Conservation (phyloP, 306 rosid genomes). For the Begonia loranthoides region DNA sequence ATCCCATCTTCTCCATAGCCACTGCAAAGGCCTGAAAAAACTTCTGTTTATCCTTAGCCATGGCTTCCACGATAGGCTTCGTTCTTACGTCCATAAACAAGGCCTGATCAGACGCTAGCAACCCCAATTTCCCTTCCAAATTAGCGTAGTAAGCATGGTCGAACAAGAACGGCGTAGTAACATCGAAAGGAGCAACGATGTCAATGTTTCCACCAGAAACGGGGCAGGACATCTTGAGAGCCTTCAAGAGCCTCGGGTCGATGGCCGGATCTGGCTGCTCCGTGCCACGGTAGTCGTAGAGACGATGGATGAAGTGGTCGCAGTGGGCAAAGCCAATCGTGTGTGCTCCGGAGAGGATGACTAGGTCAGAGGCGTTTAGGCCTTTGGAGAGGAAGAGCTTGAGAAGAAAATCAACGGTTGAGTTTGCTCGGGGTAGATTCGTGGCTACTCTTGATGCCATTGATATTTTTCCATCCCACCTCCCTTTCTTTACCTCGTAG, state of each 20-base stretch:
- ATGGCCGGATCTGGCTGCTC: conserved; percentile 54
- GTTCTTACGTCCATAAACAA: conserved; percentile 52
- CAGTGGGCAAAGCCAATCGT: conserved; percentile 86
- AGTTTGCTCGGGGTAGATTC: conserved; percentile 70
- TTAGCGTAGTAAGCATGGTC: conserved; percentile 80
- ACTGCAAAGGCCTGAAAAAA: conserved; percentile 62
- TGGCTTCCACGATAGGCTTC: conserved; percentile 31
- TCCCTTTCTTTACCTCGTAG: conserved; percentile 72
- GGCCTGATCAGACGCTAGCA: conserved; percentile 74
- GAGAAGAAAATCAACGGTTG: conserved; percentile 60
- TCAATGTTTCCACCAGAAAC: conserved; percentile 48
- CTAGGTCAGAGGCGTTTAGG: conserved; percentile 44
- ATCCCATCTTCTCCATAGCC: conserved; percentile 82
- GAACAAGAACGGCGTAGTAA: conserved; percentile 64
- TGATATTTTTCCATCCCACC: conserved; percentile 90
- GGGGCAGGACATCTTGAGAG: conserved; percentile 71
- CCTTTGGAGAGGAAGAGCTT: conserved; percentile 74
- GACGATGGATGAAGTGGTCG: conserved; percentile 29
- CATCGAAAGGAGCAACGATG: conserved; percentile 74
- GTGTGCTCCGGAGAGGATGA: conserved; percentile 86
- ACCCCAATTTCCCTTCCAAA: conserved; percentile 47
- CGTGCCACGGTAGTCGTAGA: conserved; percentile 41
- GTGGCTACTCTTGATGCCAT: conserved; percentile 58
- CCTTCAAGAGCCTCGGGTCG: conserved; percentile 43
- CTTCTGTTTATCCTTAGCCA: conserved; percentile 53